Evolutionary conservation across 2,329 filamentous ascomycete genomes (phyloP).

Genomic region (Clonostachys rhizophaga): DNA sequence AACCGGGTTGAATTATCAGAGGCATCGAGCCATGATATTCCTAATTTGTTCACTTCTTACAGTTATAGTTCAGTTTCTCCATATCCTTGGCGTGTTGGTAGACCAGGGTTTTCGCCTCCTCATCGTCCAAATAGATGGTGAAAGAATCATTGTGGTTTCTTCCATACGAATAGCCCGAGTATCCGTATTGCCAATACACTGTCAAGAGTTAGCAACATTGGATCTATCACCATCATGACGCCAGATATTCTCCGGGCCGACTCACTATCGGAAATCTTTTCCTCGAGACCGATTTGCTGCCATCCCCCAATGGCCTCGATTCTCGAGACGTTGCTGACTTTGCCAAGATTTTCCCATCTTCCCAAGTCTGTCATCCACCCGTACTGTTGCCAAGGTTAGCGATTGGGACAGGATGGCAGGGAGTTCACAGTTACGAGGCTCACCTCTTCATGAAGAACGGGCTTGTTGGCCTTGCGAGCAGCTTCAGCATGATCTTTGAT

Average conservation of each 20-base stretch:
- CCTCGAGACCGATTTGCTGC: conserved; percentile 40
- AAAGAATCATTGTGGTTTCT: conserved; percentile 52
- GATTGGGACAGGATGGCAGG: no score
- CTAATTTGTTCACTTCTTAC: neutral
- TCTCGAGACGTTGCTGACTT: conserved; percentile 33
- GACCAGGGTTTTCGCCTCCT: conserved; percentile 35
- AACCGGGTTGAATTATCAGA: no score
- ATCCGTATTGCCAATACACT: conserved; percentile 53
- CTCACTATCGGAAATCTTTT: conserved; percentile 36
- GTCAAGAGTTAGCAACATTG: conserved; percentile 3
- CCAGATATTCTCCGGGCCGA: no score
- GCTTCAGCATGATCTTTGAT: conserved; percentile 45
- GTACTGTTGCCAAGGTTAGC: conserved; percentile 19
- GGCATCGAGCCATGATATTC: no score
- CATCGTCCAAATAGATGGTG: conserved; percentile 48
- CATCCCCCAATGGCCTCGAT: conserved; percentile 39
- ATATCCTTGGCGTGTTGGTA: conserved; percentile 37
- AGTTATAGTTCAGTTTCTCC: conserved; percentile 13
- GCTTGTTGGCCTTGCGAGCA: conserved; percentile 36
- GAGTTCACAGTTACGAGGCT: no score
- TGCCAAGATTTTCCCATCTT: conserved; percentile 37
- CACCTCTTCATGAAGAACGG: conserved; percentile 46
- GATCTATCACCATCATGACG: no score
- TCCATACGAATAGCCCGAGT: conserved; percentile 43
- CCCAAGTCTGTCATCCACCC: conserved; percentile 46